Evolutionary conservation across 345 rosid genomes (phyloP).

Genomic region (Ceriops zippeliana): DNA sequence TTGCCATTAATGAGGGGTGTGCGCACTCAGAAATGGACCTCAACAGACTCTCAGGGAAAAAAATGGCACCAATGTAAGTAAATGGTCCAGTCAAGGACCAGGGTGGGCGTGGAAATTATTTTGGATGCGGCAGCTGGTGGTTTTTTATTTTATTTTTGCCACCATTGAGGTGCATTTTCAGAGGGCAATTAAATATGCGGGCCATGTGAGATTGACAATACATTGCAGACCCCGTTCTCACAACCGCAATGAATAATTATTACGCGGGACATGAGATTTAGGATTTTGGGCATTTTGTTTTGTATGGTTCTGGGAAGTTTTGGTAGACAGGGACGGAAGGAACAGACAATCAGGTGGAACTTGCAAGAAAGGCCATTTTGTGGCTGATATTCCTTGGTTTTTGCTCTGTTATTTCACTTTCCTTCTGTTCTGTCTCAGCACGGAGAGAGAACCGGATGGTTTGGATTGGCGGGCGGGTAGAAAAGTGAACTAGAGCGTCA

Average conservation of each 20-base stretch:
- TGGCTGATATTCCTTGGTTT: conserved; percentile 28
- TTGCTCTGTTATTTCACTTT: conserved; percentile 32
- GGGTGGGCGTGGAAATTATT: background rate
- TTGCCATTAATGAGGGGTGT: background rate
- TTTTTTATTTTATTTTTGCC: no score
- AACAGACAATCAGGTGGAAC: conserved; percentile 19
- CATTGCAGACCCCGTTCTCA: conserved; percentile 29
- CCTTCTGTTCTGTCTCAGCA: conserved; percentile 10
- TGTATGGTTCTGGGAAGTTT: conserved; percentile 5
- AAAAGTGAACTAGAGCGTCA: no score
- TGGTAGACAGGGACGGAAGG: conserved; percentile 26
- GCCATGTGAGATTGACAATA: conserved; percentile 43
- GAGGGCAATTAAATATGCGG: conserved; percentile 24
- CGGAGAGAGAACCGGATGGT: background rate
- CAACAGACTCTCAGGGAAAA: background rate
- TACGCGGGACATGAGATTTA: conserved; percentile 23
- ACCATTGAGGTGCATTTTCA: background rate
- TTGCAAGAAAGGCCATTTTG: conserved; percentile 25
- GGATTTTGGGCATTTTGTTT: conserved; percentile 20
- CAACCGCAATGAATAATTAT: conserved; percentile 23
- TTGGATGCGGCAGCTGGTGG: no score
- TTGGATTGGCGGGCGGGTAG: conserved; percentile 9
- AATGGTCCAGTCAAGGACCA: background rate
- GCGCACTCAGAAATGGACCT: background rate
- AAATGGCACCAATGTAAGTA: background rate